Base-by-base conservation (phyloP, 176 grass and related monocot species). In the Dactylis glomerata region DNA sequence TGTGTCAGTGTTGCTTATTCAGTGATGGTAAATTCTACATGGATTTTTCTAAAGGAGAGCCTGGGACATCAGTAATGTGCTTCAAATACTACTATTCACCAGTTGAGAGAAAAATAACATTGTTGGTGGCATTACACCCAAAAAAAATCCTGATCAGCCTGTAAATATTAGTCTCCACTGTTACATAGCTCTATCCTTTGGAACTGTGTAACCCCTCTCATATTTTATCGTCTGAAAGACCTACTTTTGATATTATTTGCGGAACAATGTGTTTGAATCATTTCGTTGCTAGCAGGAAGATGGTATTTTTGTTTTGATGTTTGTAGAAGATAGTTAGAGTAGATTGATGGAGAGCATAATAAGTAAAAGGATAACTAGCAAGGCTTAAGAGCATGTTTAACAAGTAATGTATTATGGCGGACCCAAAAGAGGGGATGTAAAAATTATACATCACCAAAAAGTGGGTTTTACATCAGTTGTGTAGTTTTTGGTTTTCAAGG, bases 1-100 rank as follows among this genome's bases (percentile, higher is more conserved):
- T 46, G 82, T 81, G 63, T 80, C 82, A 50, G 74, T 83, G 77
- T 63, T 95, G 44, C 42, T 61, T 9, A 88, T 83, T 33, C 33
- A 75, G 22, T 63, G 58, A 76, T 40, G 30, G 46, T 68, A 77
- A 54, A 32, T 22, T 28, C 46, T 44, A 10, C 13, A 22, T 74
- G 6, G 0, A 51, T 23, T 45, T 45, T 54, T 40, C 55, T 22
- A 5, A 68, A 44, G 34, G 20, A 37, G 10, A 55, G 11, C 12
- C 22, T 12, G 45, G 54, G 57, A 17, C 38, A 11, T n/a, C 49
- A 58, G 37, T n/a, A 27, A 59, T 46, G 24, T 78, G 3, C 70
- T 68, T 36, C 36, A 27, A 30, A 17, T 10, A 14, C 28, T 34
- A 69, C 5, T 36, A 37, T 76, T 61, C 68, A 71, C 40, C 10